Percentiles rank a stretch among this genome's conserved stretches.
These are phyloP conservation scores for Centrapalus pauciflorus DNA, from an alignment of 129 eudicot species.

Conservation along the genomic window DNA sequence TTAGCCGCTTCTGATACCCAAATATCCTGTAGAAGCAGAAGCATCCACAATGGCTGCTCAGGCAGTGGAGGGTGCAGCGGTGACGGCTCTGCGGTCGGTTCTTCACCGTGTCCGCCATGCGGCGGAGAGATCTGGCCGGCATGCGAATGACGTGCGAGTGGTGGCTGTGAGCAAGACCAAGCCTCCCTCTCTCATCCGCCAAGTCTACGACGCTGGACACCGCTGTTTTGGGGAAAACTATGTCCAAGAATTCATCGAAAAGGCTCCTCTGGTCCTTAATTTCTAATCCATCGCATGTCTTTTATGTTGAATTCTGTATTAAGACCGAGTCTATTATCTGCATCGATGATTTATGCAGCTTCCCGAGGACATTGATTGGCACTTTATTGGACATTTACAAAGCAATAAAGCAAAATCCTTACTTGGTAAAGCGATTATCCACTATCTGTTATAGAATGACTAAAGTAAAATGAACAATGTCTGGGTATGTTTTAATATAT, in stretches of 20 bases:
- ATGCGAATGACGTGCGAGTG: constrained; percentile 60
- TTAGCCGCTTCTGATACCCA: not conserved
- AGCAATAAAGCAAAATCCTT: constrained; percentile 87
- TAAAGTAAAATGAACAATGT: too few species aligned
- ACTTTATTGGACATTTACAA: constrained; percentile 93
- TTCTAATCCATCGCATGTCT: not conserved
- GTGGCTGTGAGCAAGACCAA: constrained; percentile 90
- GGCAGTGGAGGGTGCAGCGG: constrained; percentile 59
- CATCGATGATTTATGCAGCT: constrained; percentile 47
- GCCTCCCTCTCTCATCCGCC: constrained; percentile 61
- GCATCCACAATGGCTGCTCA: constrained; percentile 50
- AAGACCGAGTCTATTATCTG: not conserved
- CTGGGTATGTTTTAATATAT: too few species aligned
- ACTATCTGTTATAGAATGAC: not conserved
- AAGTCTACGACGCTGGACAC: constrained; percentile 84
- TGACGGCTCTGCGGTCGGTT: constrained; percentile 66
- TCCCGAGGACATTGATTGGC: constrained; percentile 88
- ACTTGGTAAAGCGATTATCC: constrained; percentile 44
- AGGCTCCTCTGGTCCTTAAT: constrained; percentile 76
- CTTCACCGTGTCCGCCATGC: constrained; percentile 70
- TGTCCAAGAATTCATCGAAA: constrained; percentile 78
- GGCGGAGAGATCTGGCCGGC: constrained; percentile 76
- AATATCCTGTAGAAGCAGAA: not conserved
- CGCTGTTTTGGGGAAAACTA: constrained; percentile 92
- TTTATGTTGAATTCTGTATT: not conserved